Conservation (phyloP, 305 asterid species). For the Plantago coronopus region DNA sequence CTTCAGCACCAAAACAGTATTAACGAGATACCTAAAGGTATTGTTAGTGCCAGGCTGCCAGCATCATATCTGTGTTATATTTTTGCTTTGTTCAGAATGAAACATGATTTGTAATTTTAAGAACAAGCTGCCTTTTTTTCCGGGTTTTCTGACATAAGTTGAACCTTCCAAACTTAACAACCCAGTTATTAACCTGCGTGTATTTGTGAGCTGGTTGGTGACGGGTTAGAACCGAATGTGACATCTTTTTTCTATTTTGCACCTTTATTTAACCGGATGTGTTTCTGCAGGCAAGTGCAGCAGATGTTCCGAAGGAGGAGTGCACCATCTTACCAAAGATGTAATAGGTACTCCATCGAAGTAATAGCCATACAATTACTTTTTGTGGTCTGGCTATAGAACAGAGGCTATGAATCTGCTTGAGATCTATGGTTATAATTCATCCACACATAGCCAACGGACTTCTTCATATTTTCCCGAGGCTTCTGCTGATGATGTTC, state of each 20-base stretch:
- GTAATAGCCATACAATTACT: constrained; percentile 6
- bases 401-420: background rate
- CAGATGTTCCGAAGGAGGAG: constrained; percentile 59
- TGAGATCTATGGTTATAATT: background rate
- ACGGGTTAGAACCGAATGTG: background rate
- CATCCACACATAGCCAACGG: too few species aligned
- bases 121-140: background rate
- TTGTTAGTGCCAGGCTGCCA: too few species aligned
- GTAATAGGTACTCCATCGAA: constrained; percentile 23
- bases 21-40: constrained; percentile 76
- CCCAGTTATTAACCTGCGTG: too few species aligned
- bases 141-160: background rate
- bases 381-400: background rate
- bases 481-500: background rate
- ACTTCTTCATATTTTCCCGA: background rate
- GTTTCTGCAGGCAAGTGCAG: constrained; percentile 55
- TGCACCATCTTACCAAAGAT: constrained; percentile 68
- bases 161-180: background rate
- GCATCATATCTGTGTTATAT: constrained; percentile 8
- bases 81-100: too few species aligned
- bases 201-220: background rate
- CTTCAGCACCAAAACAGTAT: constrained; percentile 63
- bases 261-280: constrained; percentile 3
- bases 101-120: too few species aligned
- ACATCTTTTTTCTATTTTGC: background rate